Conservation (phyloP, 306 rosid species). For the Lathyrus oleraceus region DNA sequence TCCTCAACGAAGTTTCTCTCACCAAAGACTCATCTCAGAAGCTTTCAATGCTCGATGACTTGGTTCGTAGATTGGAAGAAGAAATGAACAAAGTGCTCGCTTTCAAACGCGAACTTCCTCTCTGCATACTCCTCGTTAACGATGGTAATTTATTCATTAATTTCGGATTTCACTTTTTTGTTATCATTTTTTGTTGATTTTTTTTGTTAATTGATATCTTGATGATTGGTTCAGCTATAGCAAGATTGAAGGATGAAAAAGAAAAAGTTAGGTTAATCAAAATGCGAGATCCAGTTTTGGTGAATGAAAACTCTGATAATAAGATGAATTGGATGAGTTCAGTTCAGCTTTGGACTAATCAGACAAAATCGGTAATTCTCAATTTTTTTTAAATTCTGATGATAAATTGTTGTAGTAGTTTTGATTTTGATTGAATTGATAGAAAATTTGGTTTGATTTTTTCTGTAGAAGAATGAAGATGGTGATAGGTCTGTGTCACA, state of each 20-base stretch:
- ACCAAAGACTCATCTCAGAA: slow-evolving; percentile 43
- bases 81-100: slow-evolving; percentile 70
- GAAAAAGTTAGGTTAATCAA: slow-evolving; percentile 38
- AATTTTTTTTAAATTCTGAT: background rate
- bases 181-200: background rate
- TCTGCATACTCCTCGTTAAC: slow-evolving; percentile 60
- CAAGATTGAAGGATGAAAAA: slow-evolving; percentile 59
- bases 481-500: slow-evolving; percentile 47
- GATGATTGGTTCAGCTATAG: slow-evolving; percentile 51
- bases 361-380: slow-evolving; percentile 42
- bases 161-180: too few species aligned
- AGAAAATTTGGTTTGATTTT: background rate
- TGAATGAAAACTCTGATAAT: slow-evolving; percentile 45
- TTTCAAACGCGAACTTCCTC: slow-evolving; percentile 90
- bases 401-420: background rate
- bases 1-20: slow-evolving; percentile 41
- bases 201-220: background rate
- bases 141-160: slow-evolving; percentile 48
- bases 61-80: slow-evolving; percentile 55
- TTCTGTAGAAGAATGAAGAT: slow-evolving; percentile 53
- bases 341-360: slow-evolving; percentile 67
- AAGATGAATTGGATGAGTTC: slow-evolving; percentile 64
- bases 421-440: background rate
- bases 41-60: slow-evolving; percentile 50
- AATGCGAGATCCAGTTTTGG: slow-evolving; percentile 44